Conservation (phyloP, 495 filamentous ascomycete genomes). For the Darksidea phi region DNA sequence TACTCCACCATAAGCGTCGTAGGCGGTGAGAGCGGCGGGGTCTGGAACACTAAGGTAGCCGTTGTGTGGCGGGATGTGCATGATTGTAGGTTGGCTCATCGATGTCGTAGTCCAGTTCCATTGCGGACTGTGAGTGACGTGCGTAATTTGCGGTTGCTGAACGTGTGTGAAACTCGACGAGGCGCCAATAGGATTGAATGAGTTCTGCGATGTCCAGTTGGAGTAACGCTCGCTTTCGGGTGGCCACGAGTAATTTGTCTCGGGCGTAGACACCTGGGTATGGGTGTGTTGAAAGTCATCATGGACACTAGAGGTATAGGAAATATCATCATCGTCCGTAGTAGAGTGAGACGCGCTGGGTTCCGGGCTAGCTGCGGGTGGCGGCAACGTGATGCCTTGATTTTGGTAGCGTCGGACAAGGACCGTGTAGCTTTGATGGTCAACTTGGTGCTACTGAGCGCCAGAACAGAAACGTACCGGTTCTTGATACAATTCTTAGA, state of each 20-base stretch:
- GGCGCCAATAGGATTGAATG: constrained; percentile 1
- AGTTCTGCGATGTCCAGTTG: constrained; percentile 13
- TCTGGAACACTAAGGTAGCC: not conserved
- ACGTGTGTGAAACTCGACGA: not conserved
- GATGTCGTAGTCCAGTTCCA: constrained; percentile 24
- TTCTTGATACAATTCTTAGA: constrained; percentile 40
- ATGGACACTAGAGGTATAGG: constrained; percentile 7
- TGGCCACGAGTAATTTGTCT: constrained; percentile 17
- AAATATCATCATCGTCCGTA: constrained; percentile 17
- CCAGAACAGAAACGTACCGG: not conserved
- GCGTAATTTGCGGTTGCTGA: not conserved
- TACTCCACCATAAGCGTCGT: constrained; percentile 6
- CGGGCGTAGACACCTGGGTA: constrained; percentile 27
- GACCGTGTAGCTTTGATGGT: constrained; percentile 18
- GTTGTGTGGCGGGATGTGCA: not conserved
- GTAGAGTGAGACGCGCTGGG: constrained; percentile 11
- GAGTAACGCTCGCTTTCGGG: constrained; percentile 13
- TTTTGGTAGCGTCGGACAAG: constrained; percentile 30
- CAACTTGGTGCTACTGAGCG: not conserved
- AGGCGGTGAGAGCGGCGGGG: not conserved
- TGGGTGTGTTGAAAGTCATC: constrained; percentile 7
- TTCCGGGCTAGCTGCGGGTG: not conserved
- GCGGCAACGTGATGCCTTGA: constrained; percentile 25
- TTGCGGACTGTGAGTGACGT: not conserved
- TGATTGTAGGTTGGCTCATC: constrained; percentile 4